Evolutionary conservation across 2,329 filamentous ascomycete genomes (phyloP).

Genomic region (Coniella lustricola): DNA sequence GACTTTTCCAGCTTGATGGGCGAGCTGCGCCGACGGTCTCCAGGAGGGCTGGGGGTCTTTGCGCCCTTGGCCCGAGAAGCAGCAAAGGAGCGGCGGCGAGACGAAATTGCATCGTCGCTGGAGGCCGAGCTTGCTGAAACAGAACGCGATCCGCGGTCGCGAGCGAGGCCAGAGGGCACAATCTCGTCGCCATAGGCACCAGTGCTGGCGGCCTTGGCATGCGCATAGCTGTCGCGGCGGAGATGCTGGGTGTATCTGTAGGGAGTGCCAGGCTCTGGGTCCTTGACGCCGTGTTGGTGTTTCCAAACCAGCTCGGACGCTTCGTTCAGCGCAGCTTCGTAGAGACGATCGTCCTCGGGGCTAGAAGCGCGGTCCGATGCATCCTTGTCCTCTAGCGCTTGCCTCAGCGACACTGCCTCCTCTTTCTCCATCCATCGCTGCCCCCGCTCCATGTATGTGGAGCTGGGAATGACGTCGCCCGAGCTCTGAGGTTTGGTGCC

Average conservation of each 20-base stretch:
- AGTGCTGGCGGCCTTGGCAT: constrained; percentile 55
- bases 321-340: constrained; percentile 66
- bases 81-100: constrained; percentile 21
- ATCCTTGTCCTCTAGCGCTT: constrained; percentile 69
- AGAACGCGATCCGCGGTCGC: constrained; percentile 36
- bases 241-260: constrained; percentile 63
- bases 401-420: constrained; percentile 61
- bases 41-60: constrained; percentile 15
- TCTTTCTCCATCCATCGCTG: constrained; percentile 76
- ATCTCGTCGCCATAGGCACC: constrained; percentile 43
- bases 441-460: constrained; percentile 66
- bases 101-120: constrained; percentile 34
- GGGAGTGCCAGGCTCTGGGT: constrained; percentile 53
- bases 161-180: constrained; percentile 38
- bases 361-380: constrained; percentile 41
- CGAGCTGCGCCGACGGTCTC: constrained; percentile 27
- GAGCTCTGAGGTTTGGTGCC: constrained; percentile 43
- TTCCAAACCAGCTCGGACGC: constrained; percentile 73
- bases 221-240: constrained; percentile 64
- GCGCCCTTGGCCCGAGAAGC: constrained; percentile 10
- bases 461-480: constrained; percentile 55
- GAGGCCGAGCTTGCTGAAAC: constrained; percentile 47
- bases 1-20: constrained; percentile 28
- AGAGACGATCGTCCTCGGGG: constrained; percentile 52
- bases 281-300: constrained; percentile 55